Conservation (phyloP, 306 rosid genomes). For the Arachis stenosperma region DNA sequence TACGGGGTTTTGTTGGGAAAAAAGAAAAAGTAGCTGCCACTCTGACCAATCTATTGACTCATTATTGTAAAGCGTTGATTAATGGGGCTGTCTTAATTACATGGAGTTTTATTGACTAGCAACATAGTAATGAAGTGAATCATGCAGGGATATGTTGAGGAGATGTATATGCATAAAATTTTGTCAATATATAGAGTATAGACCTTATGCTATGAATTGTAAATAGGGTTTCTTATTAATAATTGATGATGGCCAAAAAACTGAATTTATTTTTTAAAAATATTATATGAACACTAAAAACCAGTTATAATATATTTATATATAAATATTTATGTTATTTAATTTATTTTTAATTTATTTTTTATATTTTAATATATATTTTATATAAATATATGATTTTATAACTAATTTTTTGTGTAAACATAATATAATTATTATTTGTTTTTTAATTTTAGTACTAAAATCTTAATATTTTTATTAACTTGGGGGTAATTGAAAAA, state of each 20-base stretch:
- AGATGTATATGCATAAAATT: not conserved
- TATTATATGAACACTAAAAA: too few relatives aligned
- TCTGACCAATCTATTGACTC: not conserved
- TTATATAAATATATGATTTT: too few relatives aligned
- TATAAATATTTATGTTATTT: too few relatives aligned
- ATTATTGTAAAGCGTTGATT: not conserved
- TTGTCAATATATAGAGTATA: not conserved
- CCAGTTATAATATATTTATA: too few relatives aligned
- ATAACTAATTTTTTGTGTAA: too few relatives aligned
- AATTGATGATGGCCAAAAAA: not conserved
- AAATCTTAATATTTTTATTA: not conserved
- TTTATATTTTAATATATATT: too few relatives aligned
- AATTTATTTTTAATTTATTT: too few relatives aligned
- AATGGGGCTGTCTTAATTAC: not conserved
- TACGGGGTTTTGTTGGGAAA: conserved; percentile 7
- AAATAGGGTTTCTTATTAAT: not conserved
- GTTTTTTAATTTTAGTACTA: not conserved
- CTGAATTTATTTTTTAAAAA: not conserved
- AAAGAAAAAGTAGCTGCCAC: not conserved
- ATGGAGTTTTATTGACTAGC: not conserved
- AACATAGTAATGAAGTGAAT: too few relatives aligned
- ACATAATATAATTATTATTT: too few relatives aligned
- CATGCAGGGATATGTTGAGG: not conserved
- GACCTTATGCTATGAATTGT: not conserved
- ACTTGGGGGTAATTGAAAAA: not conserved